A percentile compares a stretch with the other conserved stretches of the same genome.
Conservation (phyloP, 2,329 filamentous ascomycete genomes). For the Penicillium concentricum region DNA sequence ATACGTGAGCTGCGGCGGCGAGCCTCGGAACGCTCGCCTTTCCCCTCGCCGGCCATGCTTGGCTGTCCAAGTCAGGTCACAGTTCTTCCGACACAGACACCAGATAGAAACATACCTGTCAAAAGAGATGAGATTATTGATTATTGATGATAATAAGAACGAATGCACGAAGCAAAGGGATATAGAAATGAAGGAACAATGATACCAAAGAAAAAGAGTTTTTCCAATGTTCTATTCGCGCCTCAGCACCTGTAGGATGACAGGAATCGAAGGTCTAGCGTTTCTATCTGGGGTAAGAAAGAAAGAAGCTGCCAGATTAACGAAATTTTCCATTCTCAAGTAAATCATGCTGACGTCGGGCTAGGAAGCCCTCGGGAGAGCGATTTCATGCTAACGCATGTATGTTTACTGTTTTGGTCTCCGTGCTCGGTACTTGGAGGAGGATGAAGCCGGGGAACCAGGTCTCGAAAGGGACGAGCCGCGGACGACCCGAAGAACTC, state of each 20-base stretch:
- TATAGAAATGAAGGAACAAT: background rate
- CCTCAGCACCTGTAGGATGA: background rate
- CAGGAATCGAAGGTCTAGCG: background rate
- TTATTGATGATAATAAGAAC: background rate
- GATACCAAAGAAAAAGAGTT: background rate
- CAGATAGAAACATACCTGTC: background rate
- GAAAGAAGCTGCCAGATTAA: background rate
- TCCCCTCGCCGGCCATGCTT: conserved; percentile 23
- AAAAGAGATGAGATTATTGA: background rate
- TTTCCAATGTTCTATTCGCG: background rate
- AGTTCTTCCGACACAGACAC: rapidly evolving
- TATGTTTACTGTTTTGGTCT: background rate
- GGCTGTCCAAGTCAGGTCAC: background rate
- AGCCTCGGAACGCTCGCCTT: conserved; percentile 17
- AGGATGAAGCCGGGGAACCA: background rate
- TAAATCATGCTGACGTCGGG: conserved; percentile 37
- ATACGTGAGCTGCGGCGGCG: conserved; percentile 36
- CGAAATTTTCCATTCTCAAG: background rate
- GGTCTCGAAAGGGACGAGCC: conserved; percentile 1
- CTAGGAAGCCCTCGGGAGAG: conserved; percentile 18
- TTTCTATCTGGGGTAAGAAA: background rate
- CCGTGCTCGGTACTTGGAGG: background rate
- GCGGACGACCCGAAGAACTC: conserved; percentile 11
- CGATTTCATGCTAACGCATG: background rate
- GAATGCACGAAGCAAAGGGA: background rate